Base-by-base conservation (phyloP, 768 basidiomycete species). In the Termitomyces sp. region DNA sequence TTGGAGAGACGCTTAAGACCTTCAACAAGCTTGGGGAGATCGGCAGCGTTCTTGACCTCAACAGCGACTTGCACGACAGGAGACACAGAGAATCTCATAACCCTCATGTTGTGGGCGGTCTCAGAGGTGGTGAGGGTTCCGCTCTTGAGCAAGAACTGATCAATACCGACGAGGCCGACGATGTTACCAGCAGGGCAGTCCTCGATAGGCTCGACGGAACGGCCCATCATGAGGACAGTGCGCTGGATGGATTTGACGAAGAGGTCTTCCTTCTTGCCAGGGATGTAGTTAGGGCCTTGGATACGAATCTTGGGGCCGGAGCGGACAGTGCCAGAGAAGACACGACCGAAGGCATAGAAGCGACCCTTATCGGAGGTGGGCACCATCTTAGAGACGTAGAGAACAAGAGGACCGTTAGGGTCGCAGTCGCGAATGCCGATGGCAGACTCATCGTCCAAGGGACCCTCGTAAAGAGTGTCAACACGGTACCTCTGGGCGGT, bases 361-460 rank as follows among this genome's bases (percentile, higher is more conserved):
- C 96, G 94, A 68, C 97, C 97, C 80, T 98, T 98, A 75, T 99
- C 96, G 66, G 95, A 96, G 46, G 96, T 97, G 62, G 97, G 97
- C 66, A 98, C 96, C 97, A 99, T 98, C 87, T 98, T 98, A 66
- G 96, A 98, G 77, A 99, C 82, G 76, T 98, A 99, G 63, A 96
- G 84, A 70, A 98, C 94, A 61, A 99, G 89, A 63, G 96, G 96
- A 46, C 87, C 97, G 44, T 87, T 89, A 71, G 96, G 89, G 77
- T 98, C 92, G 73, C 96, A 99, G 71, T 98, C 94, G 54, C 96
- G 87, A 80, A 99, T 95, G 79, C 86, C 93, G 65, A 98, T 92
- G 65, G 96, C 97, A 59, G 92, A 96, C 76, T 99, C 96, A 70
- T 99, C 96, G 75, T 99, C 96, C 94, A 97, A 95, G 66, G 96